phyloP scores from a whole-genome alignment of 441 rosid species.

The Adansonia grandidieri region DNA sequence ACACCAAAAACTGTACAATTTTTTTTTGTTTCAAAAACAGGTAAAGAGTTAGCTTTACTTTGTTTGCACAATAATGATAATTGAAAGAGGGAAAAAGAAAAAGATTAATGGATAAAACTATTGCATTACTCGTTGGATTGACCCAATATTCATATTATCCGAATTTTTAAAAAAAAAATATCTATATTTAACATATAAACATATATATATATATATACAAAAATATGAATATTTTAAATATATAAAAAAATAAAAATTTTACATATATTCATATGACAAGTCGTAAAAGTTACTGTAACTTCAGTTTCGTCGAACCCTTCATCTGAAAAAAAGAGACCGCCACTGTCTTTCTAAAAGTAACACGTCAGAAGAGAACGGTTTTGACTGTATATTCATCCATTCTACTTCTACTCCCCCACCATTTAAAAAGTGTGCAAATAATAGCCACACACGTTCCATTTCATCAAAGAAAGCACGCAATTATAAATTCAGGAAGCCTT shows the following conservation, averaged over 20 bases:
- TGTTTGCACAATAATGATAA: background rate
- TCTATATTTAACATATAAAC: too few species aligned
- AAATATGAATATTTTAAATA: too few species aligned
- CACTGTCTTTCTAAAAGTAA: background rate
- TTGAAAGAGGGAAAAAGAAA: background rate
- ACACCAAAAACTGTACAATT: conserved; percentile 77
- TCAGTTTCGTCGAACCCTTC: background rate
- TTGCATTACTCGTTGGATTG: background rate
- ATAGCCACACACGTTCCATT: background rate
- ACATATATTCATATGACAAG: background rate
- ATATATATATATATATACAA: too few species aligned
- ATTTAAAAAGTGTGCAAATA: background rate
- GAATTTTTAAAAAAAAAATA: too few species aligned
- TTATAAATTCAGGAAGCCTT: background rate
- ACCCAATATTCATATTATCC: background rate
- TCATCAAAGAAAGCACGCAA: background rate
- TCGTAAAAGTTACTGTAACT: background rate
- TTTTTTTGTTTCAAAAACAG: background rate
- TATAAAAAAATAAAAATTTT: too few species aligned
- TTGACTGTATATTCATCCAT: background rate
- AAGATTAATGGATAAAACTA: background rate
- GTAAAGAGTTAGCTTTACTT: background rate
- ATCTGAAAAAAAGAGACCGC: background rate
- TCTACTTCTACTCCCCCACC: background rate
- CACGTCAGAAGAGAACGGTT: background rate